Percentiles rank a stretch among this genome's conserved stretches.
Evolutionary conservation across 139 green algal genomes (phyloP).

Genomic region (Pleodorina starrii): DNA sequence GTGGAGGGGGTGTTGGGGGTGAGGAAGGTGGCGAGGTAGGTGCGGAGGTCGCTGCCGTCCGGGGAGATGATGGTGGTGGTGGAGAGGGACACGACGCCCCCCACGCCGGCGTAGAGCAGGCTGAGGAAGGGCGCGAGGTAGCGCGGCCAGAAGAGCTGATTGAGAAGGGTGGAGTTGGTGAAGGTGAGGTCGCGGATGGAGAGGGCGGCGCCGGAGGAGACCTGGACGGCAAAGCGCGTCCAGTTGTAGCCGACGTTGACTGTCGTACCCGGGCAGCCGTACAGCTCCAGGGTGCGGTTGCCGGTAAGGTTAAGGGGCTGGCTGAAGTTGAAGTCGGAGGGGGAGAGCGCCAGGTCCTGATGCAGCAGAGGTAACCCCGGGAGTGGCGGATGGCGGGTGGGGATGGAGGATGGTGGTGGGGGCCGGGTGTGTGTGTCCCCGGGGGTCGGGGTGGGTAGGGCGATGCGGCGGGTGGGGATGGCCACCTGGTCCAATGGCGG

Average conservation of each 20-base stretch:
- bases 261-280: conserved; percentile 13
- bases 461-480: too few species aligned
- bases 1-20: too few species aligned
- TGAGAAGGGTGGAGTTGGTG: not conserved
- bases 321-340: conserved; percentile 17
- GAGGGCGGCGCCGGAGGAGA: not conserved
- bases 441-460: too few species aligned
- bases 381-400: too few species aligned
- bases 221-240: not conserved
- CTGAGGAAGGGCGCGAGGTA: conserved; percentile 1
- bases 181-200: not conserved
- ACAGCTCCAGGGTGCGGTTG: not conserved
- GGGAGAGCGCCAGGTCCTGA: not conserved
- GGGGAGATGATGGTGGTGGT: not conserved
- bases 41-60: not conserved
- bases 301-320: conserved; percentile 6
- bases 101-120: not conserved
- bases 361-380: too few species aligned
- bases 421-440: too few species aligned
- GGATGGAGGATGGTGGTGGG: too few species aligned
- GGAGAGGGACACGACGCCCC: not conserved
- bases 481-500: too few species aligned
- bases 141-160: conserved; percentile 40
- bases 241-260: conserved; percentile 36
- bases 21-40: not conserved